Evolutionary conservation across 495 filamentous ascomycete genomes (phyloP), one percentile per base, ranked within the genome.

Genomic region (Penicillium diatomitis): DNA sequence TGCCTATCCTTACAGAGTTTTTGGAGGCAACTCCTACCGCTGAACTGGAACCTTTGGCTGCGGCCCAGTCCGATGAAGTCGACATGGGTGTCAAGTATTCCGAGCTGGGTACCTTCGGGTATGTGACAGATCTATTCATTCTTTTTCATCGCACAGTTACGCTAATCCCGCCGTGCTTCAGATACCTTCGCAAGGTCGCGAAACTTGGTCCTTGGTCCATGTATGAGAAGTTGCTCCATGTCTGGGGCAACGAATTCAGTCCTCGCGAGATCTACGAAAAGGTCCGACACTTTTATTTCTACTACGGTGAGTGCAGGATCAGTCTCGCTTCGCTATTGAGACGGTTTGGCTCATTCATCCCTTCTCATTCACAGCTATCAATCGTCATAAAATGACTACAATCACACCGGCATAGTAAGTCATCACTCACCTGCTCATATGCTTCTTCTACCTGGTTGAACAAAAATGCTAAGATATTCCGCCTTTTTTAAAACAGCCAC

Each of bases 31-130:
- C 76, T 0, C 89, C 89, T 0, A 92, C 87, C 3, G 89, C 88
- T 1, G 89, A 96, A 62, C 75, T 95, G 0, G 85, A 90, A 54
- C 90, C 90, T 8, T 82, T 89, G 30, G 87, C 86, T 1, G 64
- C 77, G 41, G 65, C 73, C 6, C 66, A 71, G 54, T 62, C 60
- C 34, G 72, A 94, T 60, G 89, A 95, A 66, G 84, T 71, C 2
- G 86, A 88, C 54, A 89, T 88, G 86, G 82, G 80, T 10, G 69
- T 82, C 37, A 77, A 74, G 3, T 80, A 79, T 56, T 65, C 59
- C 33, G 74, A 80, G 43, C 67, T 80, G 27, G 72, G 73, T 8
- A 64, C 74, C 8, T 85, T 86, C 55, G 84, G 82, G 4, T 68
- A 9, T 6, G 40, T 27, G 2, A 20, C 20, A 46, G 20, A 27